Conservation (phyloP, 768 basidiomycete species). For the Leucocoprinus leucothites region DNA sequence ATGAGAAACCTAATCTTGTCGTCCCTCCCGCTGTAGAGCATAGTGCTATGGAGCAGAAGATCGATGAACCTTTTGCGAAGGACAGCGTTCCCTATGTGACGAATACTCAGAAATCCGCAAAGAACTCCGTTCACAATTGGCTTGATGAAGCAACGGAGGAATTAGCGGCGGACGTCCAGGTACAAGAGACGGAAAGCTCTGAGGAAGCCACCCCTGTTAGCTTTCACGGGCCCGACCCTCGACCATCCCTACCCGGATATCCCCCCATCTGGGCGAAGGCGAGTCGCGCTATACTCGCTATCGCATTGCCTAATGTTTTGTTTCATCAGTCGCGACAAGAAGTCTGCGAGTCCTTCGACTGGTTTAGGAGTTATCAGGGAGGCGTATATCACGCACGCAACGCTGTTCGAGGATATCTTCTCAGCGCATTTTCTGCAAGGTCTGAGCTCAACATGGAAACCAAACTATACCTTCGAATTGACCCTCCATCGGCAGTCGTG, state of each 20-base stretch:
- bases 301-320: slow-evolving; percentile 3
- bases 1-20: too few species aligned
- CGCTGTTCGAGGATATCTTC: slow-evolving; percentile 70
- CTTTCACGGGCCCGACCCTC: neutral
- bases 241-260: slow-evolving; percentile 20
- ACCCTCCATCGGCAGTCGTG: slow-evolving; percentile 48
- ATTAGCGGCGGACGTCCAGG: neutral
- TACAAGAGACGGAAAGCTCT: neutral
- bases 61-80: too few species aligned
- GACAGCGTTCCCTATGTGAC: too few species aligned
- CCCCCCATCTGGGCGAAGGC: slow-evolving; percentile 47
- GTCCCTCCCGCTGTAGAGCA: too few species aligned
- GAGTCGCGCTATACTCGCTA: slow-evolving; percentile 7
- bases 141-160: neutral
- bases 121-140: neutral
- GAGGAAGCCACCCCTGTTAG: neutral
- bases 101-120: too few species aligned
- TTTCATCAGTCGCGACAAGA: slow-evolving; percentile 70
- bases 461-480: neutral
- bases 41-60: too few species aligned
- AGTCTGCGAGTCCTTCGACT: slow-evolving; percentile 75
- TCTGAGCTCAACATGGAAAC: slow-evolving; percentile 25
- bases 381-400: slow-evolving; percentile 69
- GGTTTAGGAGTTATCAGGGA: slow-evolving; percentile 75
- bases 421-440: slow-evolving; percentile 68